A percentile compares a stretch with the other conserved stretches of the same genome.
These are phyloP conservation scores for Lecanosticta acicola DNA, from an alignment of 2,329 filamentous ascomycete species.

Conservation along the genomic window DNA sequence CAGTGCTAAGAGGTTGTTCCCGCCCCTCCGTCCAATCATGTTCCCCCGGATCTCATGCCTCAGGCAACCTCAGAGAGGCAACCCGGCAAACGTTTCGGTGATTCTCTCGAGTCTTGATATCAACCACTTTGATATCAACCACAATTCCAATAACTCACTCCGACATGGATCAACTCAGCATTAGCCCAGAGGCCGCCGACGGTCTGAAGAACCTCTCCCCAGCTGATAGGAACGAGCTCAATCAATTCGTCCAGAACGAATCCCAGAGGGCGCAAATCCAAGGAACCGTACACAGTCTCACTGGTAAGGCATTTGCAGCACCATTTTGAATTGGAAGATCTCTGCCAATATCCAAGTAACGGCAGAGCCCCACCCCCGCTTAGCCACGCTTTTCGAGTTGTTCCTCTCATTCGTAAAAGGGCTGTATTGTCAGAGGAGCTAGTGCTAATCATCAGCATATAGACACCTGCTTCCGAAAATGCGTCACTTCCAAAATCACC, in stretches of 20 bases:
- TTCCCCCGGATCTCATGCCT: too few relatives aligned
- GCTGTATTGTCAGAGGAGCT: too few relatives aligned
- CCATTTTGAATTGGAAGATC: background rate
- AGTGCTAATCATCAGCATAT: too few relatives aligned
- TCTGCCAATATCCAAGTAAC: background rate
- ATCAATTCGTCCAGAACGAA: slow-evolving; percentile 79
- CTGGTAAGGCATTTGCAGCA: slow-evolving; percentile 1
- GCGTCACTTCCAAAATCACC: slow-evolving; percentile 69
- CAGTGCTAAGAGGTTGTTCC: too few relatives aligned
- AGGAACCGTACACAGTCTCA: slow-evolving; percentile 31
- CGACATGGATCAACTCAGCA: slow-evolving; percentile 28
- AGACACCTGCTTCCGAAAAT: slow-evolving; percentile 79
- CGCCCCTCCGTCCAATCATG: too few relatives aligned
- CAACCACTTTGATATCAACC: background rate
- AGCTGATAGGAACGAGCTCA: slow-evolving; percentile 66
- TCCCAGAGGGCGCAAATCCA: slow-evolving; percentile 73
- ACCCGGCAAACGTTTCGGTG: too few relatives aligned
- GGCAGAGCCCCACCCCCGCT: too few relatives aligned
- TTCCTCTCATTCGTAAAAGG: too few relatives aligned
- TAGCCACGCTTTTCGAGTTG: too few relatives aligned
- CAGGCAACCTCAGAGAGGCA: too few relatives aligned
- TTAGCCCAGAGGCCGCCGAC: slow-evolving; percentile 24
- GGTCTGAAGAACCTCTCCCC: slow-evolving; percentile 26
- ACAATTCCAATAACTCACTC: background rate
- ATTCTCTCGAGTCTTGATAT: too few relatives aligned